phyloP scores from a whole-genome alignment of 495 filamentous ascomycete genomes.

The Aspergillus ostianus region DNA sequence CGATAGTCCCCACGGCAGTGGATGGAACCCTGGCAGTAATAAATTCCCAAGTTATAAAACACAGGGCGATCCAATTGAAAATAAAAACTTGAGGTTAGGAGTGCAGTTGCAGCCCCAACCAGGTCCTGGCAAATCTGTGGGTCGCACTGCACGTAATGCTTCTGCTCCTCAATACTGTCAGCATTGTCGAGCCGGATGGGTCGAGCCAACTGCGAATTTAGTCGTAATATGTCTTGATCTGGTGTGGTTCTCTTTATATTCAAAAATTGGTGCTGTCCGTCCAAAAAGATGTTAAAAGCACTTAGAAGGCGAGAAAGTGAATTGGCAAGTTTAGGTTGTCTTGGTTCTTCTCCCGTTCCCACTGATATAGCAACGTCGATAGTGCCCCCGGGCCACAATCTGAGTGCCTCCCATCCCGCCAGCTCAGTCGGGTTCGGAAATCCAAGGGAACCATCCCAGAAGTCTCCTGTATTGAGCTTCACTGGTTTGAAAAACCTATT shows the following conservation, averaged over 20 bases:
- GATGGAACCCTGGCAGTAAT: conserved; percentile 17
- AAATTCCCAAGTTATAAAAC: conserved; percentile 12
- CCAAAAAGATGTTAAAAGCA: conserved; percentile 23
- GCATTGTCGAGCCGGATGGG: conserved; percentile 24
- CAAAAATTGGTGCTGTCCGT: conserved; percentile 22
- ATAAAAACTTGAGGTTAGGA: conserved; percentile 22
- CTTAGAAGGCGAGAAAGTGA: conserved; percentile 21
- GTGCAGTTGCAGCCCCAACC: conserved; percentile 10
- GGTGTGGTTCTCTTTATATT: not conserved
- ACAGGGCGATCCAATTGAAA: conserved; percentile 16
- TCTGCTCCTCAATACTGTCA: conserved; percentile 1
- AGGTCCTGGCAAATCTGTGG: conserved; percentile 10
- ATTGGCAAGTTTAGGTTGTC: conserved; percentile 8
- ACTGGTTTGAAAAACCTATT: conserved; percentile 21
- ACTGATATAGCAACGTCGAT: conserved; percentile 27
- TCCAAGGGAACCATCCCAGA: conserved; percentile 32
- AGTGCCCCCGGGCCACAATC: conserved; percentile 20
- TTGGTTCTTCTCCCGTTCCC: conserved; percentile 21
- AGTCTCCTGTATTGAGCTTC: conserved; percentile 20
- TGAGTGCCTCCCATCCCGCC: conserved; percentile 25
- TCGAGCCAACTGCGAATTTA: conserved; percentile 22
- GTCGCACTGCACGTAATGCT: not conserved
- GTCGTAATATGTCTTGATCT: conserved; percentile 10
- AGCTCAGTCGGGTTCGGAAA: conserved; percentile 35
- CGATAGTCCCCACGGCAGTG: conserved; percentile 16